Percentiles rank a stretch among this genome's conserved stretches.
Evolutionary conservation across 2,329 filamentous ascomycete genomes (phyloP).

Genomic region (Clonostachys byssicola): DNA sequence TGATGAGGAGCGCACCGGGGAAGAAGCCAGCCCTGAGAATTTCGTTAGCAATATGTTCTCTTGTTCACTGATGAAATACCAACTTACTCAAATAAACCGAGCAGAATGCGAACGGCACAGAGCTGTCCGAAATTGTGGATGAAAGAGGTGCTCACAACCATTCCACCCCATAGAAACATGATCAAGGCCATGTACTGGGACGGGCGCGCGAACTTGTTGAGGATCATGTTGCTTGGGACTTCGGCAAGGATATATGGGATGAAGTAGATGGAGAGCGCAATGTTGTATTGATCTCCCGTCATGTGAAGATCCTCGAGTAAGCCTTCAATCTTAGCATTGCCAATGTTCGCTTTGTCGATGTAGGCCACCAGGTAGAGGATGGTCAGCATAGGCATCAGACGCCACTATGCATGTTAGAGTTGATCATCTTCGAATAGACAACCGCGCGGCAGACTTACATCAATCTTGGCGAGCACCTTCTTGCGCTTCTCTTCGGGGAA

Average conservation of each 20-base stretch:
- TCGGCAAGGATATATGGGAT: conserved; percentile 56
- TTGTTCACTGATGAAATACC: too few species aligned
- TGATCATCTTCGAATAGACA: too few species aligned
- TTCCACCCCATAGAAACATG: conserved; percentile 44
- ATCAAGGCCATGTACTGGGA: conserved; percentile 62
- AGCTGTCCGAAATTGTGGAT: conserved; percentile 42
- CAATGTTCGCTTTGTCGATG: conserved; percentile 12
- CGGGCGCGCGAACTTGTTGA: conserved; percentile 56
- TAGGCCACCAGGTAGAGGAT: conserved; percentile 28
- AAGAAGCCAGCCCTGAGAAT: conserved; percentile 49
- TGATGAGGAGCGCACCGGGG: conserved; percentile 56
- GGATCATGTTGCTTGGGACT: conserved; percentile 57
- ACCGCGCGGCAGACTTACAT: conserved; percentile 1
- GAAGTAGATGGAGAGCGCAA: conserved; percentile 30
- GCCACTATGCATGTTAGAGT: neutral
- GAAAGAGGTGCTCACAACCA: conserved; percentile 47
- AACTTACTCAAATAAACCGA: conserved; percentile 55
- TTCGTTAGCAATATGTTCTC: neutral
- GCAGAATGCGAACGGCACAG: conserved; percentile 45
- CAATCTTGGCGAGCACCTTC: conserved; percentile 12
- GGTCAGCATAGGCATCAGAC: conserved; percentile 20
- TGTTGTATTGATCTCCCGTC: conserved; percentile 51
- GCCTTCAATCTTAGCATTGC: conserved; percentile 9
- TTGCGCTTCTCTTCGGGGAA: conserved; percentile 12
- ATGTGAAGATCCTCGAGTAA: conserved; percentile 29